Conservation (phyloP, 345 rosid species). For the Turritis glabra region DNA sequence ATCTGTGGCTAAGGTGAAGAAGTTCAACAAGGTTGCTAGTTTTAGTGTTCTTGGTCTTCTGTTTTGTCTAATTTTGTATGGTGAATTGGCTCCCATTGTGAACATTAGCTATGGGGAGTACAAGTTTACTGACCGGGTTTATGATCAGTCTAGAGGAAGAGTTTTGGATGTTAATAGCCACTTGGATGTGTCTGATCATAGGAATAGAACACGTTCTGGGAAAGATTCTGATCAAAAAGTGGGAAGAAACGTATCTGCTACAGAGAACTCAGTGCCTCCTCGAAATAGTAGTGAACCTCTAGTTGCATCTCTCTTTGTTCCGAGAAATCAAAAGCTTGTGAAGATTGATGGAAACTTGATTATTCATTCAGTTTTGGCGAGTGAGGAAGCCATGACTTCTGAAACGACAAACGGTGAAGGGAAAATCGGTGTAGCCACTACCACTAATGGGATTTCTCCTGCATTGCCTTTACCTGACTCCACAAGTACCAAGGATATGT, state of each 20-base stretch:
- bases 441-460: conserved; percentile 42
- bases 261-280: neutral
- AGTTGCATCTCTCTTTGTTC: conserved; percentile 80
- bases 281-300: conserved; percentile 62
- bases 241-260: conserved; percentile 17
- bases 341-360: conserved; percentile 95
- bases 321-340: conserved; percentile 90
- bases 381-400: conserved; percentile 66
- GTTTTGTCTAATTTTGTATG: conserved; percentile 63
- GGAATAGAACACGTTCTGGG: neutral
- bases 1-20: conserved; percentile 49
- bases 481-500: conserved; percentile 40
- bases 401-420: conserved; percentile 33
- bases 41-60: conserved; percentile 76
- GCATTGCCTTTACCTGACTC: conserved; percentile 14
- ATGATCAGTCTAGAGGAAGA: conserved; percentile 50
- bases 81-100: conserved; percentile 65
- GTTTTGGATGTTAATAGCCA: conserved; percentile 34
- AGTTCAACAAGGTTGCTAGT: conserved; percentile 88
- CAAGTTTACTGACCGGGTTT: neutral
- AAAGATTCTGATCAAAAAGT: conserved; percentile 5
- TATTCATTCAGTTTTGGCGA: conserved; percentile 76
- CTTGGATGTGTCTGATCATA: conserved; percentile 37
- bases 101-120: conserved; percentile 45
- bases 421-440: conserved; percentile 49